Evolutionary conservation across 306 rosid genomes (phyloP), one percentile per base, ranked within the genome.

Genomic region (Canavalia gladiata): DNA sequence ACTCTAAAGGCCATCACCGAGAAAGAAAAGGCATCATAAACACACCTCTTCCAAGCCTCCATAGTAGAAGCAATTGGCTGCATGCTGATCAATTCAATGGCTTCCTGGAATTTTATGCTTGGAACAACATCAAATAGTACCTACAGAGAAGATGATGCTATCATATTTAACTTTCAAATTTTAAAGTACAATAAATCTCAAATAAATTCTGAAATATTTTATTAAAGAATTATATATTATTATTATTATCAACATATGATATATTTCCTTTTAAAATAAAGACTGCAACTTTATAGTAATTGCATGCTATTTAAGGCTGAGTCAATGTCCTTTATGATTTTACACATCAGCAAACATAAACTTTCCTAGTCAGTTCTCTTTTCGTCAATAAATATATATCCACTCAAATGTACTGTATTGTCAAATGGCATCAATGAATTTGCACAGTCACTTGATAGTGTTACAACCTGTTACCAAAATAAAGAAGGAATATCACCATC

Each of bases 91-190:
- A 95, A 83, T 78, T 93, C 93, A 74, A 93, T 87, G 76, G 98
- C 95, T 90, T 93, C 98, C 85, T 90, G 87, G 84, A 91, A 95
- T 86, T 86, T 92, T 77, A 95, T 93, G 87, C 94, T 91, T 18
- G 98, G 99, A 82, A 95, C 98, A 83, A 95, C 94, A 89, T 95
- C 99, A 90, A 95, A 95, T 86, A 95, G 87, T 69, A 95, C 99
- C 99, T 95, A 84, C 87, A 86, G 71, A 87, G 85, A 86, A 75
- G 47, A 79, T 75, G 59, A 42, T 47, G 79, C 43, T 55, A 50
- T 28, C 76, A 86, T 76, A 64, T 64, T 46, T 54, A 80, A 83
- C 78, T 64, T 68, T 65, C 45, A 76, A 43, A 80, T 57, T 55
- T 41, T 76, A 52, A 63, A 54, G 68, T 12, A 77, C 43, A 76